Base-by-base conservation (phyloP, 2,329 filamentous ascomycete species). In the Calonectria pteridis region DNA sequence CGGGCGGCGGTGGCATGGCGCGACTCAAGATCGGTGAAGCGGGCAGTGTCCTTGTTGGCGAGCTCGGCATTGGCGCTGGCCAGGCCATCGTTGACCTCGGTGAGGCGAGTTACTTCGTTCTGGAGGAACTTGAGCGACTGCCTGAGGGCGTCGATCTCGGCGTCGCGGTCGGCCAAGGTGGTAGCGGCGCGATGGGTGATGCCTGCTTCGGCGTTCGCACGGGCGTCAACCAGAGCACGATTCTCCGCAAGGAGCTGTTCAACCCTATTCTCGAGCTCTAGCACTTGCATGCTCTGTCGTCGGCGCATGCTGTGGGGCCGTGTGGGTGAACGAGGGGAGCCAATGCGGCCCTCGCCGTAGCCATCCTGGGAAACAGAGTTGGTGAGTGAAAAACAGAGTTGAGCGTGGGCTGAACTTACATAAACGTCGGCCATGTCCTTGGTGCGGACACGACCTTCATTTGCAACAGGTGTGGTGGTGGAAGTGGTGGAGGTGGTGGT, bases 221-320 rank as follows among this genome's bases (percentile, higher is more conserved):
- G 93, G 58, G 94, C 93, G 63, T 96, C 93, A 78, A 91, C 89
- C 33, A 99, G 91, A 75, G 92, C 87, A 71, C 93, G 92, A 82
- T 98, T 98, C 84, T 99, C 96, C 28, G 93, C 92, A 50, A 94
- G 88, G 77, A 99, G 89, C 84, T 96, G 93, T 79, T 98, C 95
- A 80, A 99, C 90, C 81, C 91, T 92, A 73, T 91, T 89, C 87
- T 98, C 95, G 82, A 99, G 92, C 81, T 99, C 96, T 74, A 98
- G 92, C 69, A 96, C 92, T 86, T 98, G 96, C 93, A 98, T 96
- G 89, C 96, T 98, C 86, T 98, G 97, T 83, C 96, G 94, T 83
- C 96, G 96, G 80, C 96, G 96, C 91, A 99, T 94, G 88, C 95
- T 98, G 82, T 96, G 95, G 80, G 97, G 96, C 85, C 96, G 93